Base-by-base conservation (phyloP, 768 basidiomycete species). In the Calocybe cyanea region DNA sequence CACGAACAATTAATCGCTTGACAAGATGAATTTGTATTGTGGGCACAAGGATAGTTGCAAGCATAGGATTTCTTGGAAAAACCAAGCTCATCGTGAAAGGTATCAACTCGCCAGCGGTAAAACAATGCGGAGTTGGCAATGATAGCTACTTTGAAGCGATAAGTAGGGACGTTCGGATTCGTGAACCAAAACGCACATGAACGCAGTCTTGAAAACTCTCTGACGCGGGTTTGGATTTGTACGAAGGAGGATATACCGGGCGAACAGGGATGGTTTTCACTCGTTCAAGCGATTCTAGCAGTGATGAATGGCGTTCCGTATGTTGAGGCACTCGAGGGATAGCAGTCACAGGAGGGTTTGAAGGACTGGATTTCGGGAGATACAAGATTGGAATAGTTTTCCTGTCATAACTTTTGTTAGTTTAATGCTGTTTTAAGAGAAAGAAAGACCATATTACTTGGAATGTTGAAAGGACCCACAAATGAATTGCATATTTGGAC, bases 361-460 rank as follows among this genome's bases (percentile, higher is more conserved):
- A 31, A 3, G 73, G 73, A 37, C 63, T 63, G 13, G 71, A 63
- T 53, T 72, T 72, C 2, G 73, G 73, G 15, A 76, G 60, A 51
- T 74, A 74, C 30, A 70, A 60, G 10, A 75, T 55, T 8, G 64
- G 68, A 37, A 73, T 61, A 30, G 47, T 47, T 49, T 54, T 61
- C 41, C 65, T 66, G 43, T 20, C 38, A 18, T 35, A 20, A 11
- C 28, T n/a, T 19, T 38, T 15, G 28, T 39, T 11, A 48, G 32
- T 21, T 24, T 18, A 14, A 31, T 28, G 33, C 20, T 10, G 33
- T n/a, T 1, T 5, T 19, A 28, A 28, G 25, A 6, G 25, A 11
- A 28, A 28, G 11, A 6, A 28, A 28, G 25, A 28, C 25, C 25
- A 28, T 6, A 33, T 34, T 28, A 28, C 25, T 5, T 11, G 11